Percentiles rank a stretch among this genome's conserved stretches.
Evolutionary conservation across 352 stramenopile genomes (phyloP).

Genomic region (Phytophthora vignae): DNA sequence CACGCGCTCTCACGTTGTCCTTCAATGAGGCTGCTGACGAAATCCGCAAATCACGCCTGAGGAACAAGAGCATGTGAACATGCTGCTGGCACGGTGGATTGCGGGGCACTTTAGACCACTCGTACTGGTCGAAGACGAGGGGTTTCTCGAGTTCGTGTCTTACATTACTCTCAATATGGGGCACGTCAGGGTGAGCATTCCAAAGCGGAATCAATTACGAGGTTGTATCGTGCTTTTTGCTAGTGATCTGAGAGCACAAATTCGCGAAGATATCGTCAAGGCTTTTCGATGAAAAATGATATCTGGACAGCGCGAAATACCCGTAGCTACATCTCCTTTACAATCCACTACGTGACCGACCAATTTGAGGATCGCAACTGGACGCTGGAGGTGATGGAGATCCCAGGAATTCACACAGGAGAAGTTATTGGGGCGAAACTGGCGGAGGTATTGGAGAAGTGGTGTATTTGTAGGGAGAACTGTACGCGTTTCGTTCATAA

Average conservation of each 20-base stretch:
- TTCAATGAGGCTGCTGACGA: too few relatives aligned
- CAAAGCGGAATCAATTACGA: too few relatives aligned
- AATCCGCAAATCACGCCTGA: too few relatives aligned
- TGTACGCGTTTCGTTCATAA: neutral
- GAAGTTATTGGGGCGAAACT: neutral
- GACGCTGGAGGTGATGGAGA: neutral
- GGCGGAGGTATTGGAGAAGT: neutral
- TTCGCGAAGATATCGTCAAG: neutral
- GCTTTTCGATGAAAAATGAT: neutral
- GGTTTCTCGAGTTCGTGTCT: too few relatives aligned
- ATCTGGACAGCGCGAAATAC: neutral
- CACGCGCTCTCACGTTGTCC: too few relatives aligned
- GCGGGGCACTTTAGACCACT: too few relatives aligned
- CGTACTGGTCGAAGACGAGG: too few relatives aligned
- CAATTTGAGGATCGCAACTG: constrained; percentile 1
- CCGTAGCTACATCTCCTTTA: neutral
- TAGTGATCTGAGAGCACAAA: neutral
- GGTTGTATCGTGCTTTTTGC: too few relatives aligned
- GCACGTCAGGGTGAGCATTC: too few relatives aligned
- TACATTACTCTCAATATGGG: too few relatives aligned
- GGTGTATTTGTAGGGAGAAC: neutral
- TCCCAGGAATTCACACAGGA: neutral
- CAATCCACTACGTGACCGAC: constrained; percentile 3
- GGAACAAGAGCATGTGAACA: too few relatives aligned
- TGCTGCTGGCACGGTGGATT: too few relatives aligned